Base-by-base conservation (phyloP, 371 early-diverging fungal genomes). In the Gilbertella persicaria region DNA sequence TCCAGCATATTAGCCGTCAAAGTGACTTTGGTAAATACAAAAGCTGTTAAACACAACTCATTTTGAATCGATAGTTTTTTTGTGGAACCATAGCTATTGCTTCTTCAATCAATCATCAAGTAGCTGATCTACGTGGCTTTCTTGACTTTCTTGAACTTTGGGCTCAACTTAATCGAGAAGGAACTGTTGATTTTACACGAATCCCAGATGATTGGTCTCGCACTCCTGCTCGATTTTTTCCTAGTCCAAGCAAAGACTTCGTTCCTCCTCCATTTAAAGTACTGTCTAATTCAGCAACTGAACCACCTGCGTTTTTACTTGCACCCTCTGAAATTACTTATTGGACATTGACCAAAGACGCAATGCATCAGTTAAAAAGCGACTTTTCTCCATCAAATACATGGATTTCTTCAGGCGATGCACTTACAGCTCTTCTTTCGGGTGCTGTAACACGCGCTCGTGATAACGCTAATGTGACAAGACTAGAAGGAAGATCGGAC, bases 401-500 rank as follows among this genome's bases (percentile, higher is more conserved):
- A 25, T 75, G 75, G 75, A 75, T 75, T 38, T 75, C 75, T n/a
- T 66, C 75, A 1, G 75, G 72, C 1, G 75, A 75, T 61, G 75
- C 72, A 17, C 53, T 75, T 14, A 59, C 72, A 23, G 53, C 75
- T 23, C 43, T 75, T 29, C 14, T 71, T 5, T 60, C 50, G 26
- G 75, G 75, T 41, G 65, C 39, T 13, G 55, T 74, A 26, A 66
- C 75, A 4, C 69, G 75, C 17, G 72, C 75, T 26, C 75, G 75
- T 21, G 14, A 64, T 39, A 33, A n/a, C 36, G 60, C 23, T 3
- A 50, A 55, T 44, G 53, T 75, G 4, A 23, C 58, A 29, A 60
- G 75, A 45, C 29, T 66, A 30, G 53, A 69, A 24, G 72, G 72
- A 48, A 44, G 75, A 60, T 67, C 71, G 0, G 49, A 38, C 13